phyloP scores from a whole-genome alignment of 2,329 filamentous ascomycete genomes.

The Fusarium anthophilum region DNA sequence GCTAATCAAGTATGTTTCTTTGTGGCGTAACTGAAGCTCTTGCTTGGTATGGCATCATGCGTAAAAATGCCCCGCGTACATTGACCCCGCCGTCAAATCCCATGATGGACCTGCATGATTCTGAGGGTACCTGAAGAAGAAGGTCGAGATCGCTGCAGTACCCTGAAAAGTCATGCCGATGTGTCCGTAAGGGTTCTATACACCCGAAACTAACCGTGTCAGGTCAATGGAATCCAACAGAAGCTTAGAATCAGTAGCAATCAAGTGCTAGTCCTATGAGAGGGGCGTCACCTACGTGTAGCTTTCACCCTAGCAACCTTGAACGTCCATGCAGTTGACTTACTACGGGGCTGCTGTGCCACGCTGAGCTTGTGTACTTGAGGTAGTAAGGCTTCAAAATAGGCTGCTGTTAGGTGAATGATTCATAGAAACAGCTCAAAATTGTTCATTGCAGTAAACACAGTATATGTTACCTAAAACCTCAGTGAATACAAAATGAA shows the following conservation, averaged over 20 bases:
- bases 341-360: constrained; percentile 18
- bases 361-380: not conserved
- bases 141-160: not conserved
- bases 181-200: not conserved
- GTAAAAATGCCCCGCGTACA: constrained; percentile 1
- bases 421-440: not conserved
- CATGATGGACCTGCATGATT: constrained; percentile 10
- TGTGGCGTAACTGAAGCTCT: not conserved
- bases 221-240: constrained; percentile 20
- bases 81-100: constrained; percentile 8
- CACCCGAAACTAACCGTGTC: not conserved
- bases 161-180: not conserved
- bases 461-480: too few relatives aligned
- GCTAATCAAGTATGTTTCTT: not conserved
- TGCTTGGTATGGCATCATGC: not conserved
- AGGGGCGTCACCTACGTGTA: constrained; percentile 2
- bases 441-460: not conserved
- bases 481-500: not conserved
- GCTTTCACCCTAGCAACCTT: not conserved
- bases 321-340: not conserved
- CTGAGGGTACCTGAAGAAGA: not conserved
- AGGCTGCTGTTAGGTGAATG: not conserved
- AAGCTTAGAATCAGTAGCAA: constrained; percentile 8
- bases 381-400: not conserved
- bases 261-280: not conserved